Evolutionary conservation across 176 grass and related monocot genomes (phyloP).

Genomic region (Thinopyrum elongatum): DNA sequence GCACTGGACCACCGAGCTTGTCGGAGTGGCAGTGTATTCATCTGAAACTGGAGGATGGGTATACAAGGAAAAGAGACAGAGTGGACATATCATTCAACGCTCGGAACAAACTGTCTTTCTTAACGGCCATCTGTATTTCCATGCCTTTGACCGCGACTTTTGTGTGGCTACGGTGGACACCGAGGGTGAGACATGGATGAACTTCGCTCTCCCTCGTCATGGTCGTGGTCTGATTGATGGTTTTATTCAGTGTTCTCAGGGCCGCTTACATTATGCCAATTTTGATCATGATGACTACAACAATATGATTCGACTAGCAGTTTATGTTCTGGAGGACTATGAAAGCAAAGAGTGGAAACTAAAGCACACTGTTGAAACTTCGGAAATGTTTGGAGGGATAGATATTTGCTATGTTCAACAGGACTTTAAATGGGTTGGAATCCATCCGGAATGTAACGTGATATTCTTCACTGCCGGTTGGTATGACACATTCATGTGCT

Average conservation of each 20-base stretch:
- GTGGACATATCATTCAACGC: too few species aligned
- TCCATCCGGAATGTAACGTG: not conserved
- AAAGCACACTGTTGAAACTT: not conserved
- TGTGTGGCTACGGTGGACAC: not conserved
- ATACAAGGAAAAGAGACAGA: not conserved
- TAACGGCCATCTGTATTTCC: not conserved
- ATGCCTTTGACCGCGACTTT: not conserved
- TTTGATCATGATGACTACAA: not conserved
- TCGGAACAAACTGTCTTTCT: not conserved
- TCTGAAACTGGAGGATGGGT: constrained; percentile 1
- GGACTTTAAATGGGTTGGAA: not conserved
- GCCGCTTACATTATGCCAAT: not conserved
- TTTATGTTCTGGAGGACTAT: not conserved
- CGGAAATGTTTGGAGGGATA: not conserved
- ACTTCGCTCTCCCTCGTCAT: not conserved
- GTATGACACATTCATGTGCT: not conserved
- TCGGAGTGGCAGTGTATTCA: not conserved
- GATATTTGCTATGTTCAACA: too few species aligned
- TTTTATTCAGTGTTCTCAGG: not conserved
- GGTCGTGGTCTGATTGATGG: not conserved
- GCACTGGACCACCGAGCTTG: not conserved
- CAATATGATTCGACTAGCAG: not conserved
- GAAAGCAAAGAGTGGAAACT: not conserved
- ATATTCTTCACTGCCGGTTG: not conserved
- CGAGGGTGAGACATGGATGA: not conserved